These are phyloP conservation scores for Cardamine occulta DNA, from an alignment of 345 rosid species.

Conservation along the genomic window DNA sequence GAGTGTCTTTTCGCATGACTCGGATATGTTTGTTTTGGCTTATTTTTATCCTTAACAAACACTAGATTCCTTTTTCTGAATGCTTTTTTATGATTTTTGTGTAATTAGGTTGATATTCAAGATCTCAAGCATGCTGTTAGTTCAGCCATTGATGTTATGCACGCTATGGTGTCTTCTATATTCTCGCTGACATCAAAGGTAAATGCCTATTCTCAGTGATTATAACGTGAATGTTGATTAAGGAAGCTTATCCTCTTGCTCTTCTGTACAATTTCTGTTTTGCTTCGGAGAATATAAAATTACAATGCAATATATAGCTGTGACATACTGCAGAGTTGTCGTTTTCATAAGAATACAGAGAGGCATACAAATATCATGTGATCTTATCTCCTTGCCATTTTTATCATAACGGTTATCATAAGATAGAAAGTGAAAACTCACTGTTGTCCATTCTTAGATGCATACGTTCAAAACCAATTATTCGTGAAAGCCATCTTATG, in stretches of 20 bases:
- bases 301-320: conserved; percentile 14
- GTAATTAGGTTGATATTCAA: conserved; percentile 68
- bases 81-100: conserved; percentile 9
- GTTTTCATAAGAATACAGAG: background rate
- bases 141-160: conserved; percentile 87
- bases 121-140: conserved; percentile 82
- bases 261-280: background rate
- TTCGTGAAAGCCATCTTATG: background rate
- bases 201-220: conserved; percentile 23
- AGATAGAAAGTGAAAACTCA: background rate
- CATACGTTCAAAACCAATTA: conserved; percentile 5
- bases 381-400: background rate
- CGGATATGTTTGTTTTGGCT: background rate
- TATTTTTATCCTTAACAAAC: background rate
- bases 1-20: conserved; percentile 36
- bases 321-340: background rate
- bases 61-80: conserved; percentile 7
- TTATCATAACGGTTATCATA: background rate
- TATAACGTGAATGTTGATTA: conserved; percentile 8
- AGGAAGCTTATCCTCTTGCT: conserved; percentile 24
- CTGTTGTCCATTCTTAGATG: conserved; percentile 1
- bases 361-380: background rate
- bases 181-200: conserved; percentile 69
- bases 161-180: conserved; percentile 78
- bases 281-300: background rate